Base-by-base conservation (phyloP, 208 protist genomes). In the Porcisia hertigi region DNA sequence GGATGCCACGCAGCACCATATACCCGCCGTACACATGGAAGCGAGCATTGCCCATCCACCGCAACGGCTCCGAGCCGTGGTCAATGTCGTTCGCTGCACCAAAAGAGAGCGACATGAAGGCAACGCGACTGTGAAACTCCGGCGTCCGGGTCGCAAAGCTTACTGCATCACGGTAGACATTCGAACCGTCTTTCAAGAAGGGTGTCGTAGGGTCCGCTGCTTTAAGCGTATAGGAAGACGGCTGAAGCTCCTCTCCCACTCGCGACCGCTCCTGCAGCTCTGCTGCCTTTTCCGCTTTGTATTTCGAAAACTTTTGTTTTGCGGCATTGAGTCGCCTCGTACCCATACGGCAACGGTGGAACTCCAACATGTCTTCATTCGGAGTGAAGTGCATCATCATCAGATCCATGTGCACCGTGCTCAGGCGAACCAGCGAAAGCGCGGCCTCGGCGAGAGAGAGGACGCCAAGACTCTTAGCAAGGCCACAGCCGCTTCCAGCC, bases 51-150 rank as follows among this genome's bases (percentile, higher is more conserved):
- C 93, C 91, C 91, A 97, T 92, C 87, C 91, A 97, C 23, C 93
- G 87, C 60, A 97, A 72, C 69, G 89, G 82, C 85, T 97, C 93
- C 20, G 85, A 92, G 67, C 93, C 93, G 66, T 86, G 85, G 80
- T 97, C 93, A 73, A 97, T 92, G 72, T 93, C 86, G 71, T 97
- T 97, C 23, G 86, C 77, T 34, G 90, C 70, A 39, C 93, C 93
- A 80, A 94, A 97, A 4, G 89, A 94, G n/a, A 93, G 75, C 25
- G 90, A 91, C 93, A 97, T 94, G 79, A 93, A 97, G 65, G 93
- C 89, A 9, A 97, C 77, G 62, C 92, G 87, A 66, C 86, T 79
- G 52, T 55, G 36, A n/a, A 88, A 79, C 70, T 82, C 59, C 8
- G 90, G 88, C 49, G 82, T 86, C 14, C 83, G 74, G 54, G 86